Evolutionary conservation across 2,329 filamentous ascomycete species (phyloP).

Genomic region (Byssothecium circinans): DNA sequence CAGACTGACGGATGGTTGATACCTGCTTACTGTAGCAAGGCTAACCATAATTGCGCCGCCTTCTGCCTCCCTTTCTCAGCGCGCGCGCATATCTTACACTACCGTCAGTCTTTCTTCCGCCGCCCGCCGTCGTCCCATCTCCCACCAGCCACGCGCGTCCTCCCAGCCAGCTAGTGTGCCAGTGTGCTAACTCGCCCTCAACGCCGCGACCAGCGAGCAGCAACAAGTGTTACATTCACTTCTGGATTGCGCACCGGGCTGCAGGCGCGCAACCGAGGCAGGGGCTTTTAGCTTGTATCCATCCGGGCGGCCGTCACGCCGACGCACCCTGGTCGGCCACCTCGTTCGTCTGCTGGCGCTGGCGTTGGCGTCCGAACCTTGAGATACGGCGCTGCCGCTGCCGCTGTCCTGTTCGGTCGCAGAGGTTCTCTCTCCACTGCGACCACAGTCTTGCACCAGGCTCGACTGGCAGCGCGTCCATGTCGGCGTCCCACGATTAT

Average conservation of each 20-base stretch:
- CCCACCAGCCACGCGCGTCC: not conserved
- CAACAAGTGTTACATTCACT: not conserved
- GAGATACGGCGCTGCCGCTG: conserved; percentile 5
- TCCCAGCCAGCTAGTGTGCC: not conserved
- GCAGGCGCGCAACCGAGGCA: conserved; percentile 7
- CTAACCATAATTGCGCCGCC: not conserved
- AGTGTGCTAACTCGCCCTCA: not conserved
- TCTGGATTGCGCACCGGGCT: not conserved
- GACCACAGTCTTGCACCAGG: not conserved
- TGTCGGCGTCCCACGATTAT: conserved; percentile 40
- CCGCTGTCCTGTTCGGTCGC: conserved; percentile 6
- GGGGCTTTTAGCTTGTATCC: conserved; percentile 8
- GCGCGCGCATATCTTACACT: not conserved
- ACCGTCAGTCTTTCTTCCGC: not conserved
- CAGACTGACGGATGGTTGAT: not conserved
- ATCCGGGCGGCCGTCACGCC: conserved; percentile 5
- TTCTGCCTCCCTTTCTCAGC: not conserved
- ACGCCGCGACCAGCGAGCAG: not conserved
- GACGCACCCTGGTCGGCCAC: conserved; percentile 3
- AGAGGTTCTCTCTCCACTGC: conserved; percentile 18
- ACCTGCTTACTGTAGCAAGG: not conserved
- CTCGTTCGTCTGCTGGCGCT: conserved; percentile 8
- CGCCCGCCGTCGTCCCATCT: not conserved
- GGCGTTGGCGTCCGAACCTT: conserved; percentile 10
- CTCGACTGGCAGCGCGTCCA: conserved; percentile 7